These are phyloP conservation scores for Sporothrix brunneoviolacea DNA, from an alignment of 2,329 filamentous ascomycete genomes.

Conservation along the genomic window DNA sequence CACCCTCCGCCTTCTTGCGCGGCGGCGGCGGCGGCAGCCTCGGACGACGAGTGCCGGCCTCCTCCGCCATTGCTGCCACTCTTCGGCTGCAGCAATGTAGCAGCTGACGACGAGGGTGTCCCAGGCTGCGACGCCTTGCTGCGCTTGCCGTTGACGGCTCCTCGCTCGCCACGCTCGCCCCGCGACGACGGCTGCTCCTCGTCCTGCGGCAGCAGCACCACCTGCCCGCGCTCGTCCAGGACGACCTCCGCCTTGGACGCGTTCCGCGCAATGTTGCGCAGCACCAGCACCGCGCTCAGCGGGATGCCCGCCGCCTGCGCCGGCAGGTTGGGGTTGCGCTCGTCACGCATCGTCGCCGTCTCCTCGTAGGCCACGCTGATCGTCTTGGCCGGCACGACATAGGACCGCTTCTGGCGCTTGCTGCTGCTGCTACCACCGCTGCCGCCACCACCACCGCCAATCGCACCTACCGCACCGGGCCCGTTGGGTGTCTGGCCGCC, in stretches of 20 bases:
- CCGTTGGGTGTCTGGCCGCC: not conserved
- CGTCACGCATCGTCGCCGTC: constrained; percentile 49
- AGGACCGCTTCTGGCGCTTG: constrained; percentile 34
- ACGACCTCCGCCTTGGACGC: constrained; percentile 51
- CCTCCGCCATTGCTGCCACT: not conserved
- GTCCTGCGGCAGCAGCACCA: constrained; percentile 18
- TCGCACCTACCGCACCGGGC: no score
- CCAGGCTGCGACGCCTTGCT: not conserved
- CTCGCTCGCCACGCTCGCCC: no score
- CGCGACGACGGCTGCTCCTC: constrained; percentile 19
- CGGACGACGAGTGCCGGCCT: not conserved
- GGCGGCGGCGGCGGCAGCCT: not conserved
- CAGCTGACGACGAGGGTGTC: not conserved
- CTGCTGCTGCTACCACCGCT: constrained; percentile 16
- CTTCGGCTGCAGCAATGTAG: no score
- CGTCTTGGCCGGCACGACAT: constrained; percentile 50
- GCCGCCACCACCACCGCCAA: not conserved
- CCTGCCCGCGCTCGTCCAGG: constrained; percentile 11
- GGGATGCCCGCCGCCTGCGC: constrained; percentile 68
- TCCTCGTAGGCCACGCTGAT: constrained; percentile 49
- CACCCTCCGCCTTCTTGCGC: constrained; percentile 41
- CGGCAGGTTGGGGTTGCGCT: constrained; percentile 50
- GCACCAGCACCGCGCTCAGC: constrained; percentile 68
- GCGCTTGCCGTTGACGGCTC: not conserved
- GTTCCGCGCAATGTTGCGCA: constrained; percentile 70